phyloP scores from a whole-genome alignment of 129 eudicot species.

The Centrapalus pauciflorus region DNA sequence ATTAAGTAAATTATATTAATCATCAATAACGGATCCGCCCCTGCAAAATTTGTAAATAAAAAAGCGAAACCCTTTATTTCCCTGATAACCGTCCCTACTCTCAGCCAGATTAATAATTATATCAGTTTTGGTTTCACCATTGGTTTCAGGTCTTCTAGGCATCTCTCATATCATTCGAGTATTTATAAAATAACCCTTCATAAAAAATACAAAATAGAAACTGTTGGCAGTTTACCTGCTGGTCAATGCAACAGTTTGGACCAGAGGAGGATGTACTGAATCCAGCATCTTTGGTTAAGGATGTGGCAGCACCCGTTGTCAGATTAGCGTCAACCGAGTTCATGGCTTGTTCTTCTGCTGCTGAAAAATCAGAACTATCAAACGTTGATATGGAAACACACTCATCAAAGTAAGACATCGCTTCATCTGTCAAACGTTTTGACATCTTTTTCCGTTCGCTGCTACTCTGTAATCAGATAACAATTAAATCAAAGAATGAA shows the following conservation, averaged over 20 bases:
- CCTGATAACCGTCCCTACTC: too few relatives aligned
- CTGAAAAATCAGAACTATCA: slow-evolving; percentile 97
- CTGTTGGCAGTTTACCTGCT: slow-evolving; percentile 44
- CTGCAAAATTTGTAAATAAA: neutral
- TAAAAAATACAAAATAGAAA: neutral
- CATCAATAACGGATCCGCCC: too few relatives aligned
- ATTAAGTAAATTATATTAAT: too few relatives aligned
- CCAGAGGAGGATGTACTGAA: slow-evolving; percentile 16
- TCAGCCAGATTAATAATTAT: too few relatives aligned
- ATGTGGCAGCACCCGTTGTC: slow-evolving; percentile 6
- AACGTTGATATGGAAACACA: slow-evolving; percentile 95
- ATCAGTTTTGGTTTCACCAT: too few relatives aligned
- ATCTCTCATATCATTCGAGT: too few relatives aligned
- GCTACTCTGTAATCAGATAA: slow-evolving; percentile 71
- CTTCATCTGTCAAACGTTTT: slow-evolving; percentile 85
- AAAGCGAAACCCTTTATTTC: too few relatives aligned
- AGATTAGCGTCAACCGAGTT: slow-evolving; percentile 25
- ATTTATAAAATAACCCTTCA: neutral
- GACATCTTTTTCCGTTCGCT: slow-evolving; percentile 83
- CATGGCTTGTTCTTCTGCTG: slow-evolving; percentile 69
- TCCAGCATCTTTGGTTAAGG: slow-evolving; percentile 19
- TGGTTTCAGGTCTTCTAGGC: too few relatives aligned
- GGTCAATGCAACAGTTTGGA: slow-evolving; percentile 22
- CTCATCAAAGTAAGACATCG: slow-evolving; percentile 92
- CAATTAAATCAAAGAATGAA: neutral